Conservation (phyloP, 1,284 basidiomycete species). For the Takashimella tepidaria region DNA sequence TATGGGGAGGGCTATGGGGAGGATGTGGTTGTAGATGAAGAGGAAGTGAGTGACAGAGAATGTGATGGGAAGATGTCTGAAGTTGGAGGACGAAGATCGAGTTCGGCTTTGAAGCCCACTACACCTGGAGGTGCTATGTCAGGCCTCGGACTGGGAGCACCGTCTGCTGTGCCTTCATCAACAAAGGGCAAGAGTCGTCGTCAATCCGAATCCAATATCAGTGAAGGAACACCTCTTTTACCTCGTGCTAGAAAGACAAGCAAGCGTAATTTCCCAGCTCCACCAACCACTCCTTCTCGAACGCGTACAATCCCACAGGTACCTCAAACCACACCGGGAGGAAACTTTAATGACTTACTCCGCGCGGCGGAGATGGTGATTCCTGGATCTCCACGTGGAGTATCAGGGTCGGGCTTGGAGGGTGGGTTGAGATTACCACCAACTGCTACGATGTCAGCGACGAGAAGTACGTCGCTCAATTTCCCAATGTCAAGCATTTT, state of each 20-base stretch:
- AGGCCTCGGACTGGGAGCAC: too few species aligned
- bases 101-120: neutral
- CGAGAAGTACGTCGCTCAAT: constrained; percentile 32
- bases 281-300: constrained; percentile 28
- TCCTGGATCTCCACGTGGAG: constrained; percentile 26
- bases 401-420: neutral
- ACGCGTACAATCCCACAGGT: constrained; percentile 11
- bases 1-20: constrained; percentile 43
- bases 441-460: constrained; percentile 27
- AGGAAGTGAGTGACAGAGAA: constrained; percentile 14
- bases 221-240: constrained; percentile 20
- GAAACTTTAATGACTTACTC: constrained; percentile 42
- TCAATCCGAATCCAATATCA: neutral
- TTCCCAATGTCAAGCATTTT: constrained; percentile 1
- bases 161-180: too few species aligned
- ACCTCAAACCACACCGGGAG: constrained; percentile 40
- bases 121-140: too few species aligned
- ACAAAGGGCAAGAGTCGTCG: neutral
- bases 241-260: constrained; percentile 28
- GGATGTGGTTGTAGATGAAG: constrained; percentile 12
- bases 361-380: constrained; percentile 44
- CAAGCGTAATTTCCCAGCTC: constrained; percentile 18
- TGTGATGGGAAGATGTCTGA: constrained; percentile 9
- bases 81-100: neutral
- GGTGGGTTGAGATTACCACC: constrained; percentile 2